Conservation (phyloP, 306 rosid genomes). For the Prunus dulcis region DNA sequence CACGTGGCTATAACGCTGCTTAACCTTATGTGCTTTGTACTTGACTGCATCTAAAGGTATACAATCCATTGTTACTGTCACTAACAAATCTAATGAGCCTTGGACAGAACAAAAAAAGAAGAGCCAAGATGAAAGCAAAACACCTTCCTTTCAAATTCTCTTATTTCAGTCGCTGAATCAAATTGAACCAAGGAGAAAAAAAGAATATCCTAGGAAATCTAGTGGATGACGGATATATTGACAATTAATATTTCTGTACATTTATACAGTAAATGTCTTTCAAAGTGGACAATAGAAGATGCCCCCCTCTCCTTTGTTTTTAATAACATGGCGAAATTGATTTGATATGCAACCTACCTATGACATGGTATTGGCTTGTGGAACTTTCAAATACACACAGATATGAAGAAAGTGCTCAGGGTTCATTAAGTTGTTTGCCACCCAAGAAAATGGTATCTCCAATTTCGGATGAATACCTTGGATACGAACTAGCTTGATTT, state of each 20-base stretch:
- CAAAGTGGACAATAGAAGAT: neutral
- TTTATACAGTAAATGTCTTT: neutral
- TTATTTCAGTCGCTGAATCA: no score
- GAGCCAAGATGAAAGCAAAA: no score
- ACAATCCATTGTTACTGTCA: no score
- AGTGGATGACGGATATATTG: neutral
- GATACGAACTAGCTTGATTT: constrained; percentile 75
- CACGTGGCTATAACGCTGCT: no score
- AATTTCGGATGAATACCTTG: constrained; percentile 94
- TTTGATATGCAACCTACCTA: constrained; percentile 2
- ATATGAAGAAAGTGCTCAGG: constrained; percentile 90
- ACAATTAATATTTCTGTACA: constrained; percentile 1
- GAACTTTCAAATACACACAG: constrained; percentile 66
- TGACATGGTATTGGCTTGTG: constrained; percentile 24
- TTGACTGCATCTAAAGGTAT: no score
- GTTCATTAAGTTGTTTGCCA: constrained; percentile 67
- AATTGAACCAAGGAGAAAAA: neutral
- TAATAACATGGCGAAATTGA: neutral
- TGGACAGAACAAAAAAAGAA: no score
- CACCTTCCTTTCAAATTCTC: no score
- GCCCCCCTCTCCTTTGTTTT: neutral
- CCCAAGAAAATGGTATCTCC: constrained; percentile 91
- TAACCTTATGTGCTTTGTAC: no score
- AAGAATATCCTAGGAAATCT: neutral
- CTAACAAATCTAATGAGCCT: no score